Percentiles rank a stretch among this genome's conserved stretches.
Conservation (phyloP, 331 rosid genomes). For the Quercus phellos region DNA sequence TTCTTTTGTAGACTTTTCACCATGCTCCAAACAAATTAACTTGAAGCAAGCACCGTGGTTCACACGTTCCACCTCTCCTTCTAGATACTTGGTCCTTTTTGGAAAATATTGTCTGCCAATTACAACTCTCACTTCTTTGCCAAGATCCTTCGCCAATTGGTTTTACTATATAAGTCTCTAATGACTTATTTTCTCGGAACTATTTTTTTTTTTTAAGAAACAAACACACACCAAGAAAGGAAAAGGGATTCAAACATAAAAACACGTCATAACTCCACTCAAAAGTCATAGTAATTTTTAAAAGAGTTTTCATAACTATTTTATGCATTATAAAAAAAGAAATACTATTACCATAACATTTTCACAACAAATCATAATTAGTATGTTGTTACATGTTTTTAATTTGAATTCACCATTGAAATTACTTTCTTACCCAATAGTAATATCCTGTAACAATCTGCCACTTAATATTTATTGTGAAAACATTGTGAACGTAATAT, state of each 20-base stretch:
- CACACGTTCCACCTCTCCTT: neutral
- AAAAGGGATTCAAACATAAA: rapidly evolving
- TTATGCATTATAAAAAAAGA: too few species aligned
- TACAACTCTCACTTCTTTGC: neutral
- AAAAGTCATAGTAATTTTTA: too few species aligned
- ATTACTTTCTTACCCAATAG: too few species aligned
- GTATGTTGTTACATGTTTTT: too few species aligned
- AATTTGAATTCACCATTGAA: too few species aligned
- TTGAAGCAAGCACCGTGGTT: neutral
- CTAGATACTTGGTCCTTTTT: neutral
- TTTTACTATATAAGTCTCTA: too few species aligned
- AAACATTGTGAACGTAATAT: rapidly evolving
- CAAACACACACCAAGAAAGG: rapidly evolving
- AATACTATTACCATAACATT: too few species aligned
- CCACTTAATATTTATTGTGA: too few species aligned
- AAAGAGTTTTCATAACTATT: rapidly evolving
- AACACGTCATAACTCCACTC: rapidly evolving
- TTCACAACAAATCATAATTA: too few species aligned
- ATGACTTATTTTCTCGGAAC: too few species aligned
- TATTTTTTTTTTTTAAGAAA: too few species aligned
- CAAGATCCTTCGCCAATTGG: neutral
- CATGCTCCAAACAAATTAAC: neutral
- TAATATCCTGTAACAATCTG: too few species aligned
- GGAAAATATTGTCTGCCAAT: neutral
- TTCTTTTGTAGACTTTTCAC: neutral